A percentile compares a stretch with the other conserved stretches of the same genome.
Conservation (phyloP, 169 alveolate species). For the Eimeria falciformis region DNA sequence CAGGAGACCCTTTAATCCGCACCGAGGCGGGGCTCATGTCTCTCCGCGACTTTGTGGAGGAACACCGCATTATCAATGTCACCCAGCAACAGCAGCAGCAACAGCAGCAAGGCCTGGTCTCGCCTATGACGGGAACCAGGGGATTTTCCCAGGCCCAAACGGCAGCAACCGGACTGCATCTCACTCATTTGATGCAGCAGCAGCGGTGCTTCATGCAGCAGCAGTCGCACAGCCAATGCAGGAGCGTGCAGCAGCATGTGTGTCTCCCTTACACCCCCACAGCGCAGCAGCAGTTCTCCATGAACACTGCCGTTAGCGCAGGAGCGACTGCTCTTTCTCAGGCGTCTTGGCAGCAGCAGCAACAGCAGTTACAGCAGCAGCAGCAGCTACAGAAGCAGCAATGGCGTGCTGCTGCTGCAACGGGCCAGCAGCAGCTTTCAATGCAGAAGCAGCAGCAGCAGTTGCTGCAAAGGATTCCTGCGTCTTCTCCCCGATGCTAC, state of each 20-base stretch:
- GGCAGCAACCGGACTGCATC: background rate
- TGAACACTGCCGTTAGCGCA: background rate
- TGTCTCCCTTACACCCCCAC: background rate
- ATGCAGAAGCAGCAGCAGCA: slow-evolving; percentile 12
- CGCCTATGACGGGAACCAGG: too few species aligned
- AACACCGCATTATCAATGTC: slow-evolving; percentile 1
- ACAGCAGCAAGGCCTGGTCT: background rate
- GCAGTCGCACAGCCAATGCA: slow-evolving; percentile 1
- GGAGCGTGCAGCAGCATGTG: slow-evolving; percentile 17
- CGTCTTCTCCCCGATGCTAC: background rate
- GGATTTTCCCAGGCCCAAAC: too few species aligned
- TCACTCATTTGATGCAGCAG: background rate
- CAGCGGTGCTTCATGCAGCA: slow-evolving; percentile 8
- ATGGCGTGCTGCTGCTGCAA: background rate
- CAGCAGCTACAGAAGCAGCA: background rate
- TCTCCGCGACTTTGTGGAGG: slow-evolving; percentile 35
- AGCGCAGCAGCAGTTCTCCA: slow-evolving; percentile 10
- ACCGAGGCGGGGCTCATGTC: slow-evolving; percentile 33
- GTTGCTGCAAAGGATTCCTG: background rate
- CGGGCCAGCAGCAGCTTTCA: background rate
- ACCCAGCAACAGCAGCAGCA: slow-evolving; percentile 22
- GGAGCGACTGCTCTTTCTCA: too few species aligned
- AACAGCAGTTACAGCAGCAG: background rate
- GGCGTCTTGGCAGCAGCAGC: background rate
- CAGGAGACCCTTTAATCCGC: slow-evolving; percentile 50